These are phyloP conservation scores for Karstenula rhodostoma DNA, from an alignment of 2,329 filamentous ascomycete species.

Conservation along the genomic window DNA sequence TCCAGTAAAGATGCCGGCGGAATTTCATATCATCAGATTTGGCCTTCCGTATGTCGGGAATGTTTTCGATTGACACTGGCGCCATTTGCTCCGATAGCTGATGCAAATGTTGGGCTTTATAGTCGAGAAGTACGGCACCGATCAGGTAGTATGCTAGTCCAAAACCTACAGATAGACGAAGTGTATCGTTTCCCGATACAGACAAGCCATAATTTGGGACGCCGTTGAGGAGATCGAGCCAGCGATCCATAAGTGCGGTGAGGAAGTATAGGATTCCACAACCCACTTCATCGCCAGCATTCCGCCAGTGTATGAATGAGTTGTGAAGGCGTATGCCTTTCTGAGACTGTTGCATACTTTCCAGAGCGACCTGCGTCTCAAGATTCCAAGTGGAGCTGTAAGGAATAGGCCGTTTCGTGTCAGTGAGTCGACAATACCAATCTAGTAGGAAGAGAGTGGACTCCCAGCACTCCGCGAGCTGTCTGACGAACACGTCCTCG, in stretches of 20 bases:
- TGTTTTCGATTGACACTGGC: slow-evolving; percentile 51
- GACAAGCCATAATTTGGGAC: slow-evolving; percentile 50
- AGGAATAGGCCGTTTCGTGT: slow-evolving; percentile 59
- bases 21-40: slow-evolving; percentile 57
- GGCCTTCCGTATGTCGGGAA: slow-evolving; percentile 54
- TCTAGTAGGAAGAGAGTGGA: slow-evolving; percentile 63
- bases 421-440: slow-evolving; percentile 61
- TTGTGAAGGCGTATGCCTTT: slow-evolving; percentile 65
- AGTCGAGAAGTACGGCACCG: slow-evolving; percentile 64
- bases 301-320: slow-evolving; percentile 66
- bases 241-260: slow-evolving; percentile 64
- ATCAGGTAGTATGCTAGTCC: slow-evolving; percentile 66
- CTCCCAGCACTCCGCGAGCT: slow-evolving; percentile 61
- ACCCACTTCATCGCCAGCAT: slow-evolving; percentile 62
- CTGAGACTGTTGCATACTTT: slow-evolving; percentile 61
- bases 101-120: slow-evolving; percentile 62
- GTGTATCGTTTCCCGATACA: slow-evolving; percentile 42
- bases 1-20: slow-evolving; percentile 61
- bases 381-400: slow-evolving; percentile 67
- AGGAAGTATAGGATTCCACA: slow-evolving; percentile 64
- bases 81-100: slow-evolving; percentile 54
- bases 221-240: slow-evolving; percentile 60
- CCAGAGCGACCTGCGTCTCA: slow-evolving; percentile 63
- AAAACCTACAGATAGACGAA: slow-evolving; percentile 61
- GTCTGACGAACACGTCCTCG: slow-evolving; percentile 57